Evolutionary conservation across 495 filamentous ascomycete species (phyloP).

Genomic region (Tetracladium setigerum): DNA sequence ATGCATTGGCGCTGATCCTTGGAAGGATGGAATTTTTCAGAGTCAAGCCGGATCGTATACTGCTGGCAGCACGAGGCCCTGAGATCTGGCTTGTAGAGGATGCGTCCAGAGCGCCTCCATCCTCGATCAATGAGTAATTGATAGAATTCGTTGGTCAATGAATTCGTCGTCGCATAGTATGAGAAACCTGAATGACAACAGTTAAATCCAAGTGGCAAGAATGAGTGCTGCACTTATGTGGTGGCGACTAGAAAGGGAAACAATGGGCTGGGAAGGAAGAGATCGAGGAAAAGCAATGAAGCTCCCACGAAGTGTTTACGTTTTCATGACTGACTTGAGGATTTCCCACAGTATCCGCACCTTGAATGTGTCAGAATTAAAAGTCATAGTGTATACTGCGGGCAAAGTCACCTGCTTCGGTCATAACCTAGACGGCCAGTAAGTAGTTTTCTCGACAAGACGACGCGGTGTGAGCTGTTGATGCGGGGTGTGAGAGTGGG

Average conservation of each 20-base stretch:
- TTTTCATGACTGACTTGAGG: constrained; percentile 19
- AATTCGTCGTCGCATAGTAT: constrained; percentile 68
- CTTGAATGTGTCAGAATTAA: no score
- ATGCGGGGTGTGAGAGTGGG: not conserved
- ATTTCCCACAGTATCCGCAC: not conserved
- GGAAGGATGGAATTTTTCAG: constrained; percentile 56
- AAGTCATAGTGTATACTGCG: not conserved
- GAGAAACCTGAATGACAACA: constrained; percentile 57
- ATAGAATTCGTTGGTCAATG: constrained; percentile 66
- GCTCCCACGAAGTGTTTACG: constrained; percentile 10
- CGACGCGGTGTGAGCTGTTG: not conserved
- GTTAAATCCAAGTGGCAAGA: constrained; percentile 2
- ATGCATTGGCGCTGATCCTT: constrained; percentile 81
- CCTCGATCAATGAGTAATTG: constrained; percentile 76
- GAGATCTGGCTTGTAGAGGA: constrained; percentile 90
- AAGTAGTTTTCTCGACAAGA: constrained; percentile 6
- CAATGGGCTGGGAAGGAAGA: not conserved
- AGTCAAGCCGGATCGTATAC: constrained; percentile 84
- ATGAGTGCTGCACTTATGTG: not conserved
- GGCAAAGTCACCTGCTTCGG: constrained; percentile 19
- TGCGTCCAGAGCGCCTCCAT: constrained; percentile 76
- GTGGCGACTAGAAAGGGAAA: not conserved
- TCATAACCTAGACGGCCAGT: constrained; percentile 18
- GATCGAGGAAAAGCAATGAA: not conserved
- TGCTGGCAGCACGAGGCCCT: constrained; percentile 85